A percentile compares a stretch with the other conserved stretches of the same genome.
Conservation (phyloP, 2,329 filamentous ascomycete genomes). For the Colletotrichum camelliae region DNA sequence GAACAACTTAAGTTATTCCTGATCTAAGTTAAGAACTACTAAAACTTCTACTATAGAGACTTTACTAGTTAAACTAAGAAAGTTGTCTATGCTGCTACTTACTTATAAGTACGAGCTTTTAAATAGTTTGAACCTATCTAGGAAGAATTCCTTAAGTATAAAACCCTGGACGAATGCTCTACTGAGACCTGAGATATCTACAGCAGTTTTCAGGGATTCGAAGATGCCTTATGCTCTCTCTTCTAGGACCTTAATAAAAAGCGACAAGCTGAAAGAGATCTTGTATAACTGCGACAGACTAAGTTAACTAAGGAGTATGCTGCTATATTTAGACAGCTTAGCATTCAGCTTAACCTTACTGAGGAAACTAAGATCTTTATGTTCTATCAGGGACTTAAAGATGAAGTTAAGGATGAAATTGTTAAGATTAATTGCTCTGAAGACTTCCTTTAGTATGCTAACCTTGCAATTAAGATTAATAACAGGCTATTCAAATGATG, state of each 20-base stretch:
- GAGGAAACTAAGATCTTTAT: background rate
- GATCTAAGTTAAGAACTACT: background rate
- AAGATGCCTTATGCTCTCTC: background rate
- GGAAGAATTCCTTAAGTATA: background rate
- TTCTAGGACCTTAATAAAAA: background rate
- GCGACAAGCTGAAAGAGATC: background rate
- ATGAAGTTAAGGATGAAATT: background rate
- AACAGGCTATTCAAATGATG: background rate
- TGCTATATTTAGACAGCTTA: background rate
- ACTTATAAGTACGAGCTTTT: background rate
- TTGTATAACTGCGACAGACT: background rate
- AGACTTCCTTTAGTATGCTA: background rate
- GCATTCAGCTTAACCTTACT: background rate
- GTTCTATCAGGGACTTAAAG: background rate
- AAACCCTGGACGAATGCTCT: background rate
- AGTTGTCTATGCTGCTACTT: background rate
- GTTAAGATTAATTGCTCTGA: too few relatives aligned
- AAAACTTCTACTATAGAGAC: background rate
- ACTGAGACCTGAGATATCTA: background rate
- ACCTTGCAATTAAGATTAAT: background rate
- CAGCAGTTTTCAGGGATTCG: background rate
- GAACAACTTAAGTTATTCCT: too few relatives aligned
- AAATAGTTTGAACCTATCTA: background rate
- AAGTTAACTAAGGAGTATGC: background rate
- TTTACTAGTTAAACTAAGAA: background rate